Evolutionary conservation across 2,329 filamentous ascomycete genomes (phyloP), one percentile per base, ranked within the genome.

Genomic region (Diaporthe citriasiana): DNA sequence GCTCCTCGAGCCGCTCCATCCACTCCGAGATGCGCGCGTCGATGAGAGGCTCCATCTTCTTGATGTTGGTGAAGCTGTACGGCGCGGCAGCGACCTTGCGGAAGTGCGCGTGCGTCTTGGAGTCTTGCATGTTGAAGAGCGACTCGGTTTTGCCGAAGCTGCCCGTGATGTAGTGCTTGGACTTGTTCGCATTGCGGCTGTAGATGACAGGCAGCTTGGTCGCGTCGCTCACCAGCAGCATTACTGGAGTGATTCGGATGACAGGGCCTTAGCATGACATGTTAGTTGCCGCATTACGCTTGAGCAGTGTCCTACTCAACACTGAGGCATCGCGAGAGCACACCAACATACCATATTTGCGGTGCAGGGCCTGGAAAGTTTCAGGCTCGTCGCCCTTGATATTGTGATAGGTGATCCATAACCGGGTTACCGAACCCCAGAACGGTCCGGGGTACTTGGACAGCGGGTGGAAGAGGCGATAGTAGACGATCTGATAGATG

Each of bases 1-100:
- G 79, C 3, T 82, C 78, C 3, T 85, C 82, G 3, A 91, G 81
- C n/a, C 83, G 85, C 4, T 78, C 76, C 12, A 87, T 82, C 89
- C 88, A 91, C n/a, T 84, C 80, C 3, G 79, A 73, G 60, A 91
- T 88, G 13, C 86, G 82, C 2, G 78, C 76, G 74, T 91, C 89
- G 3, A 92, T 82, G 40, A 91, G 76, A 0, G 87, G 86, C 78
- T 91, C 89, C 86, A 90, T 91, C 76, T 86, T 88, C 80, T 87
- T 88, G 76, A 91, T 85, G 76, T 89, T 90, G 57, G 81, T 84
- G 77, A 90, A 89, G 70, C 84, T 87, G 77, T 91, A 91, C 2
- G 88, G 85, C 1, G 85, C 83, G 1, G 89, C 89, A 33, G 87
- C 85, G 30, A 89, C 84, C 80, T 90, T 90, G 25, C 89, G 83